phyloP scores from a whole-genome alignment of 2,329 filamentous ascomycete genomes.

The Ophiocordyceps sinensis region DNA sequence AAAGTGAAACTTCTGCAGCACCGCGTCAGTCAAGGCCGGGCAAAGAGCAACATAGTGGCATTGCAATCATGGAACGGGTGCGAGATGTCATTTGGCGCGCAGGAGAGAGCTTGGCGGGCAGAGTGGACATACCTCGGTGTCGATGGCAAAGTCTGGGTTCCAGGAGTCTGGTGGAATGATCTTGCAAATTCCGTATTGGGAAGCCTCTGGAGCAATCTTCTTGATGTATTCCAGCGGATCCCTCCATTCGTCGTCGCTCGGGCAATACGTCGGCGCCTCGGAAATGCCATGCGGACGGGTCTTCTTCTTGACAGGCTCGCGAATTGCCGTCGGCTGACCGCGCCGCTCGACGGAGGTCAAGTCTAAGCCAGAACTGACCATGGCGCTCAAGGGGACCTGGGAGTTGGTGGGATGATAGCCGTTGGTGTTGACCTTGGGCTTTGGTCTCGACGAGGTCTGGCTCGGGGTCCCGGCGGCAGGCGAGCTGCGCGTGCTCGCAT shows the following conservation, averaged over 20 bases:
- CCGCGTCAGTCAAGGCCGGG: not conserved
- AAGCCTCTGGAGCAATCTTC: constrained; percentile 78
- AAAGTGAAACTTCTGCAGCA: constrained; percentile 76
- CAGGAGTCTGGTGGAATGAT: constrained; percentile 87
- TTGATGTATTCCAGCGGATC: constrained; percentile 89
- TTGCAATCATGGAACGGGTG: not conserved
- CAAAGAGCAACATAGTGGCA: not conserved
- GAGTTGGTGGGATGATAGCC: constrained; percentile 36
- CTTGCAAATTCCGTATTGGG: constrained; percentile 84
- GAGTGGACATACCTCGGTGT: constrained; percentile 61
- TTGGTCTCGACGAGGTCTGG: constrained; percentile 29
- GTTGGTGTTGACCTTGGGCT: constrained; percentile 38
- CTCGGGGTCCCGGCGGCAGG: constrained; percentile 26
- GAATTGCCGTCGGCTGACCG: constrained; percentile 62
- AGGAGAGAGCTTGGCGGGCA: constrained; percentile 2
- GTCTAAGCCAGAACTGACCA: constrained; percentile 55
- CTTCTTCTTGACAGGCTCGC: constrained; percentile 63
- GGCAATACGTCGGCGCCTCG: constrained; percentile 81
- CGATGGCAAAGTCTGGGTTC: constrained; percentile 91
- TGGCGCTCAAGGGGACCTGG: constrained; percentile 37
- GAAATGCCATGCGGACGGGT: constrained; percentile 70
- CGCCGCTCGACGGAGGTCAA: constrained; percentile 82
- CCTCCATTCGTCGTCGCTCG: constrained; percentile 86
- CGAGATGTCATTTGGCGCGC: not conserved
- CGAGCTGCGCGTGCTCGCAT: constrained; percentile 37